These are phyloP conservation scores for Macadamia tetraphylla DNA, from an alignment of 164 flowering plant genomes.

Conservation along the genomic window DNA sequence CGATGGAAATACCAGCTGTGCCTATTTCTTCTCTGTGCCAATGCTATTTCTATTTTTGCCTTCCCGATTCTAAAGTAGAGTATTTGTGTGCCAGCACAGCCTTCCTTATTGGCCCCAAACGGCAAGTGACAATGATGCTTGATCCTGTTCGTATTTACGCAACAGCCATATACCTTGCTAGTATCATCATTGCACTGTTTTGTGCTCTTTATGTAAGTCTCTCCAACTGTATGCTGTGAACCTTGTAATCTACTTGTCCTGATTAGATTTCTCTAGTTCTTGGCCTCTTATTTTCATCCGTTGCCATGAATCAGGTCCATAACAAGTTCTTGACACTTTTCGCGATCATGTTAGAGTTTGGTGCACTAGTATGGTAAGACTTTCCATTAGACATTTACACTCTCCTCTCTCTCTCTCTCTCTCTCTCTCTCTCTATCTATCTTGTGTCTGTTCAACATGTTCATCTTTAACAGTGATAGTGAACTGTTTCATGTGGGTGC, in stretches of 20 bases:
- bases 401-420: no score
- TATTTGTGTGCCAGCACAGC: slow-evolving; percentile 84
- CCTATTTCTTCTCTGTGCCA: slow-evolving; percentile 8
- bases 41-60: slow-evolving; percentile 6
- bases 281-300: background rate
- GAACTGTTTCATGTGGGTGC: no score
- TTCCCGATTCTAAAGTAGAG: slow-evolving; percentile 36
- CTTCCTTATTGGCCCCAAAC: slow-evolving; percentile 88
- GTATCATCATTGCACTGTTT: slow-evolving; percentile 71
- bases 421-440: no score
- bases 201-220: slow-evolving; percentile 89
- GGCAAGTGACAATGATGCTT: slow-evolving; percentile 91
- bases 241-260: no score
- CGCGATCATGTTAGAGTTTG: slow-evolving; percentile 77
- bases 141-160: slow-evolving; percentile 96
- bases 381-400: no score
- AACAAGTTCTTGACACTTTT: slow-evolving; percentile 85
- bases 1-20: background rate
- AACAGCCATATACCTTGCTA: slow-evolving; percentile 74
- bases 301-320: slow-evolving; percentile 47
- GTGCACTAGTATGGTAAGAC: slow-evolving; percentile 79
- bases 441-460: no score
- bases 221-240: background rate
- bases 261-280: background rate
- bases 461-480: no score